Evolutionary conservation across 1,284 basidiomycete genomes (phyloP).

Genomic region (Melampsora americana): DNA sequence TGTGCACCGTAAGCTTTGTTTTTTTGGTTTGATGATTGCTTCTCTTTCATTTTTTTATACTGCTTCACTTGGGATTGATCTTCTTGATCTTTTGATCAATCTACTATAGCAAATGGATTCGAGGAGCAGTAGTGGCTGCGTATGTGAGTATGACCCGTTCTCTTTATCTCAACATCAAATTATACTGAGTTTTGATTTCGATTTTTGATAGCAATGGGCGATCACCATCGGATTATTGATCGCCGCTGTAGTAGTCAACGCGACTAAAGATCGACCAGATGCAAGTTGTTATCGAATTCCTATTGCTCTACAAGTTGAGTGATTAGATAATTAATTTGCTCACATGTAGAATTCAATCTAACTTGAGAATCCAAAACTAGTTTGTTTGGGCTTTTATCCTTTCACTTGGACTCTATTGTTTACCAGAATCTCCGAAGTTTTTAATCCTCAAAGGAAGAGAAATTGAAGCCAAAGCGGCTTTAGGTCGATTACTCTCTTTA

Average conservation of each 20-base stretch:
- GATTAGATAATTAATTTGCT: too few species aligned
- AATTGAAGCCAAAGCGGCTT: conserved; percentile 25
- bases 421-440: conserved; percentile 41
- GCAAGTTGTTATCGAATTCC: conserved; percentile 51
- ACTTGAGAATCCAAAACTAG: too few species aligned
- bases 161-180: too few species aligned
- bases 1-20: conserved; percentile 48
- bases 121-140: conserved; percentile 53
- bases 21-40: background rate
- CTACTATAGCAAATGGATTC: conserved; percentile 49
- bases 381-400: conserved; percentile 40
- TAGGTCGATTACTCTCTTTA: conserved; percentile 22
- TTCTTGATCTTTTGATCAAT: background rate
- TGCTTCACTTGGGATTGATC: too few species aligned
- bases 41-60: background rate
- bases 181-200: too few species aligned
- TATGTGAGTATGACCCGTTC: conserved; percentile 45
- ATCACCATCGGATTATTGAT: conserved; percentile 50
- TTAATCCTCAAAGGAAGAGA: conserved; percentile 38
- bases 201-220: conserved; percentile 49
- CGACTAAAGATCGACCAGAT: conserved; percentile 46
- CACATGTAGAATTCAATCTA: too few species aligned
- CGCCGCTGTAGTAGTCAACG: conserved; percentile 48
- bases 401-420: conserved; percentile 20
- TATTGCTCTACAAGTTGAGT: conserved; percentile 50